Evolutionary conservation across 2,329 filamentous ascomycete species (phyloP).

Genomic region (Cadophora malorum): DNA sequence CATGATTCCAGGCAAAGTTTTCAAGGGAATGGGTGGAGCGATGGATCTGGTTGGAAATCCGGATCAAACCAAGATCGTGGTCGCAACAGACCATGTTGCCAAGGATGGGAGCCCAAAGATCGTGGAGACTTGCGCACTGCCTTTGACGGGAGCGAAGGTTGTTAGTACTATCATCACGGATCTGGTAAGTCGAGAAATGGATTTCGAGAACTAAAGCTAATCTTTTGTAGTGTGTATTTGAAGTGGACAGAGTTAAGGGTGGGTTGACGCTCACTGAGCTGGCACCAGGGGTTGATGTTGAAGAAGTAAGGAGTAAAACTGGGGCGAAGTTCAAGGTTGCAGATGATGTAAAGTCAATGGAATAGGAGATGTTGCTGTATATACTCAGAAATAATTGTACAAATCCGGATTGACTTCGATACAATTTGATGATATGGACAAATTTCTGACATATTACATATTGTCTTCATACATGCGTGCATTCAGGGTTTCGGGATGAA

Average conservation of each 20-base stretch:
- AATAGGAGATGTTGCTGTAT: constrained; percentile 31
- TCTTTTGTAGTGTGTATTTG: constrained; percentile 65
- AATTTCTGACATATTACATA: not conserved
- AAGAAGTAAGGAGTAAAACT: constrained; percentile 73
- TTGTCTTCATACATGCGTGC: not conserved
- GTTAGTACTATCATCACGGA: constrained; percentile 78
- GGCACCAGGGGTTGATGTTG: constrained; percentile 70
- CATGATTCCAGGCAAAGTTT: constrained; percentile 87
- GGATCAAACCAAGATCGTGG: constrained; percentile 74
- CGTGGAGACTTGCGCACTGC: constrained; percentile 66
- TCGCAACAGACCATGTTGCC: constrained; percentile 72
- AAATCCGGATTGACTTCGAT: not conserved
- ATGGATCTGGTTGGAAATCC: constrained; percentile 78
- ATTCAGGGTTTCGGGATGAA: too few species aligned
- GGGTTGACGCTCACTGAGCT: constrained; percentile 72
- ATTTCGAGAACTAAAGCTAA: not conserved
- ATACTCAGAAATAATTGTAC: constrained; percentile 8
- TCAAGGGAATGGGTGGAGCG: constrained; percentile 86
- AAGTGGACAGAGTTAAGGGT: constrained; percentile 68
- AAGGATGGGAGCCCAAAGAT: constrained; percentile 73
- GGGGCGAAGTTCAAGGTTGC: constrained; percentile 71
- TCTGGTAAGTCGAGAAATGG: constrained; percentile 54
- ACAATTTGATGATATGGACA: not conserved
- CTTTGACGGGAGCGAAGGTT: constrained; percentile 69
- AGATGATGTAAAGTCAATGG: constrained; percentile 59